Base-by-base conservation (phyloP, 176 grass and related monocot species). In the Rhynchospora pubera region DNA sequence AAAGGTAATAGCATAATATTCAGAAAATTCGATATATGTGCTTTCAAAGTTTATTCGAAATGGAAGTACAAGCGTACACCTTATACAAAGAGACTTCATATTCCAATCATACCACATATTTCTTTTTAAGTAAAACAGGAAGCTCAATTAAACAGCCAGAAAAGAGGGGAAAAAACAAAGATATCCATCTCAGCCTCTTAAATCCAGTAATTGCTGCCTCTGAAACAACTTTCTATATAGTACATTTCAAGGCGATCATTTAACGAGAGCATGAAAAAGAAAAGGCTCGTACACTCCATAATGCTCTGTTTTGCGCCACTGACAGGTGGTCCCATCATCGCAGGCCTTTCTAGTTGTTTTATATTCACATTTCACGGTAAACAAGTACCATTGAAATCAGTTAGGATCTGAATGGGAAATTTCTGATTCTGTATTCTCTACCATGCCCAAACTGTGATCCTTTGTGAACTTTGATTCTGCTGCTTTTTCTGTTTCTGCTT, bases 391-490 rank as follows among this genome's bases (percentile, higher is more conserved):
- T 52, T 6, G 21, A 75, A 83, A 65, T 62, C 14, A n/a, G 21
- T 19, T 13, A 15, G 7, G 46, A 61, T 82, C 43, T 34, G 69
- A 91, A 65, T 0, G 83, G 69, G 77, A 89, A 81, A 15, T 76
- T 77, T 82, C 57, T 87, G 81, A 85, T 63, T 83, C 81, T 86
- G 82, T 87, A 26, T 30, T 57, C 5, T 62, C 60, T 85, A 94
- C 59, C 84, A 81, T 55, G 93, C 90, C 85, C 90, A 87, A 65
- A 92, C 84, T 0, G 88, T 81, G 79, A 92, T 82, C 19, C 84
- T 86, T 62, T 72, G 81, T 56, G 86, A 59, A 84, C 72, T 89
- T 71, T 89, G 82, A 84, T 86, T 86, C 82, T 85, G 86, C 80
- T 82, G 62, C 65, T 14, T 64, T 79, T 47, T 62, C 71, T 78